These are phyloP conservation scores for Lactifluus rugatus DNA, from an alignment of 768 basidiomycete genomes.

Conservation along the genomic window DNA sequence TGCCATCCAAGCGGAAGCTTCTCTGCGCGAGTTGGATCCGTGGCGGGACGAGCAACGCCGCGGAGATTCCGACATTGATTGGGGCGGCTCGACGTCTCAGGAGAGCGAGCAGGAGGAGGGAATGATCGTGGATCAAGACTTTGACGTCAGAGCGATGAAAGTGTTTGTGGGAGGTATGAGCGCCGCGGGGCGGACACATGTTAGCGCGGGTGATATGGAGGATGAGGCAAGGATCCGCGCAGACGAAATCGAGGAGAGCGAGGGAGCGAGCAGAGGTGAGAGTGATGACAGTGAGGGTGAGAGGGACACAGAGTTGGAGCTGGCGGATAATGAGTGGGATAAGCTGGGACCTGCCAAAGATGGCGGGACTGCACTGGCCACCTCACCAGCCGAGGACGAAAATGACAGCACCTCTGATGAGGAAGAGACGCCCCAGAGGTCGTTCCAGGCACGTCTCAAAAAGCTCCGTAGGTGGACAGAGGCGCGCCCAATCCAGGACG, in stretches of 20 bases:
- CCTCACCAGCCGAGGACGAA: constrained; percentile 15
- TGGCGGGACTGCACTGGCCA: neutral
- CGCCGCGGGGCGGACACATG: constrained; percentile 35
- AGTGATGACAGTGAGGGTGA: constrained; percentile 7
- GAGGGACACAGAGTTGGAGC: constrained; percentile 18
- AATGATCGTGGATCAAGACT: constrained; percentile 41
- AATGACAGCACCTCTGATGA: constrained; percentile 30
- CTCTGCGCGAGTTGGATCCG: constrained; percentile 33
- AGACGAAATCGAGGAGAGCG: constrained; percentile 31
- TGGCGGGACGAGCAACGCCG: constrained; percentile 42
- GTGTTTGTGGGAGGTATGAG: constrained; percentile 45
- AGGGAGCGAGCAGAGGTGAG: constrained; percentile 31
- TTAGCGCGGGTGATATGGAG: constrained; percentile 60
- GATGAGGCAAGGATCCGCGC: constrained; percentile 39
- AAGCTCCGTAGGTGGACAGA: constrained; percentile 25
- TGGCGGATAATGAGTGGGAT: constrained; percentile 16
- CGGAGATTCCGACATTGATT: constrained; percentile 61
- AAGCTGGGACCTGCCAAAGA: neutral
- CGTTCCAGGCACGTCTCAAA: constrained; percentile 31
- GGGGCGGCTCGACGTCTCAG: constrained; percentile 37
- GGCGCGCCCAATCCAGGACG: constrained; percentile 16
- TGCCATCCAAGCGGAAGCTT: constrained; percentile 45
- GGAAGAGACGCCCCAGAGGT: constrained; percentile 27
- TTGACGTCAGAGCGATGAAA: constrained; percentile 42
- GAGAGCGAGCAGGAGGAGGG: constrained; percentile 27